These are phyloP conservation scores for Apophysomyces trapeziformis DNA, from an alignment of 371 early-diverging fungal species.

Conservation along the genomic window DNA sequence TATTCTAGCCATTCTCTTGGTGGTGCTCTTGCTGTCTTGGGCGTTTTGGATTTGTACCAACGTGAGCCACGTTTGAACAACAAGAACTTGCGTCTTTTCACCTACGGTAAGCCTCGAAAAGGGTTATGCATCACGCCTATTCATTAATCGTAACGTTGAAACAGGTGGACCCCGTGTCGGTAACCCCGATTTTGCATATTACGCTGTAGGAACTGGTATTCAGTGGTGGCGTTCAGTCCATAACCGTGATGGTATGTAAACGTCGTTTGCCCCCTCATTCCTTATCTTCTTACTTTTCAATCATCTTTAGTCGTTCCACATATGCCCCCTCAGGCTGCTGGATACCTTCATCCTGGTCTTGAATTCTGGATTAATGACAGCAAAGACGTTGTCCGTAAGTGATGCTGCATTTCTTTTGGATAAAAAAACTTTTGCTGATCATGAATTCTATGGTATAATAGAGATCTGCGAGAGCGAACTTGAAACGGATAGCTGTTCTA, in stretches of 20 bases:
- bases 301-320: constrained; percentile 23
- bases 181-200: constrained; percentile 19
- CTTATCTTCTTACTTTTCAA: neutral
- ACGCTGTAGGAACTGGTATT: constrained; percentile 16
- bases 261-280: neutral
- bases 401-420: neutral
- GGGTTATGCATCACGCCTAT: neutral
- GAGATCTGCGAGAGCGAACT: constrained; percentile 19
- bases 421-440: neutral
- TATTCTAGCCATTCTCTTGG: constrained; percentile 25
- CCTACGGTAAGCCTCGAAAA: constrained; percentile 9
- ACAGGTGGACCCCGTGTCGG: constrained; percentile 25
- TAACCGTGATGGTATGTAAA: constrained; percentile 20
- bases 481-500: constrained; percentile 19
- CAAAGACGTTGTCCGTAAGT: constrained; percentile 15
- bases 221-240: constrained; percentile 15
- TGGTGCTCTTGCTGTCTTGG: constrained; percentile 21
- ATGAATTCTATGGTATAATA: neutral
- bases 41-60: constrained; percentile 16
- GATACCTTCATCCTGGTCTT: constrained; percentile 23
- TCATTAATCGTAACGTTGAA: neutral
- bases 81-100: constrained; percentile 10
- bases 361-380: constrained; percentile 22
- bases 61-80: constrained; percentile 2
- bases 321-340: constrained; percentile 16